Evolutionary conservation across 805 yeast genomes (phyloP), one percentile per base, ranked within the genome.

Genomic region (Metschnikowia koreensis): DNA sequence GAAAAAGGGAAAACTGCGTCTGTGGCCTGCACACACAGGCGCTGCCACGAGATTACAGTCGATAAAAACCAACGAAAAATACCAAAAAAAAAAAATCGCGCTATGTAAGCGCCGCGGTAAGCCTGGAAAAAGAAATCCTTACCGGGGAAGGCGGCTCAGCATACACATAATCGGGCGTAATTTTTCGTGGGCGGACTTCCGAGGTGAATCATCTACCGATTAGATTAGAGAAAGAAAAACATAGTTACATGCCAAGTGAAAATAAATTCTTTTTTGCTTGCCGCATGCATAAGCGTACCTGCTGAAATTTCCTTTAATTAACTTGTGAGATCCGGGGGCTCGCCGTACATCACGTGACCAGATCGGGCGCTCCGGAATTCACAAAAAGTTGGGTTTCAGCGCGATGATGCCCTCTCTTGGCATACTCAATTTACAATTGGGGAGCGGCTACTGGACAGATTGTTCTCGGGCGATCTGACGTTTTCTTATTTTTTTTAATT

Each of bases 31-130:
- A 40, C 26, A 36, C 44, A 31, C 33, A 27, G 22, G 36, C 42
- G 33, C 15, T 16, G 7, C 28, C 31, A 15, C 15, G 43, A 46
- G 49, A 46, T 46, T 29, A 28, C 22, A 27, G 27, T 15, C 44
- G 38, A 41, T 27, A 41, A 13, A n/a, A 16, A 7, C 17, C 7
- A 11, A 22, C 11, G n/a, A n/a, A n/a, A n/a, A n/a, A n/a, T n/a
- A n/a, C n/a, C n/a, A n/a, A n/a, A n/a, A n/a, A n/a, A n/a, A 31
- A 43, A 43, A 43, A 13, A 34, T 34, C 46, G 38, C 46, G 39
- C 46, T 29, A 31, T 43, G 46, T 17, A 22, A 31, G 44, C 13
- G 36, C 34, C 44, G 36, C 10, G 11, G 31, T 16, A n/a, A 7
- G n/a, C n/a, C 11, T 6, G 38, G 11, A 6, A 34, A 42, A 31